phyloP scores from a whole-genome alignment of 2,329 filamentous ascomycete species.

The Trichoderma polysporum region DNA sequence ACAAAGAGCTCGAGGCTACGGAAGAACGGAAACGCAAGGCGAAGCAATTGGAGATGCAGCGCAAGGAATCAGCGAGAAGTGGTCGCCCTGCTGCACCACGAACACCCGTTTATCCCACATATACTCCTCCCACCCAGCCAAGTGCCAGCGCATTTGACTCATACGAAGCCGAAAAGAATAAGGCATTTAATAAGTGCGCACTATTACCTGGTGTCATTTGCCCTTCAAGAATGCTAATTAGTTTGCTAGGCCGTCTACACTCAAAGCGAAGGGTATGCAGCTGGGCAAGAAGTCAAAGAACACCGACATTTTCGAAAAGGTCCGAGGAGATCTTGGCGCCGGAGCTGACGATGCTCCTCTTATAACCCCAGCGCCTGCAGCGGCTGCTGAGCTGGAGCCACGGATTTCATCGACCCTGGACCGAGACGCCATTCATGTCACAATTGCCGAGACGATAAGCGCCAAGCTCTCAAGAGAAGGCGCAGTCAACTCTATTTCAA shows the following conservation, averaged over 20 bases:
- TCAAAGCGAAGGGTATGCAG: conserved; percentile 97
- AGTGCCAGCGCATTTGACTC: conserved; percentile 83
- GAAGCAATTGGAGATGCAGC: conserved; percentile 97
- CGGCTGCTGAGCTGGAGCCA: conserved; percentile 53
- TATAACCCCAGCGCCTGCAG: conserved; percentile 55
- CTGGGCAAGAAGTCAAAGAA: conserved; percentile 98
- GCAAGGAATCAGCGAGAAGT: conserved; percentile 86
- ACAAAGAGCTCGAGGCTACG: conserved; percentile 97
- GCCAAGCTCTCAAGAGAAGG: conserved; percentile 89
- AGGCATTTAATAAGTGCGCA: conserved; percentile 67
- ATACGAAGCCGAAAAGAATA: conserved; percentile 98
- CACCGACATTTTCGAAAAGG: conserved; percentile 94
- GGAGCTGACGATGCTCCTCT: conserved; percentile 78
- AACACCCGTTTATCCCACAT: conserved; percentile 82
- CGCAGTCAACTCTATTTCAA: conserved; percentile 77
- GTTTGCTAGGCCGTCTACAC: conserved; percentile 54
- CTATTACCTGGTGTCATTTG: background rate
- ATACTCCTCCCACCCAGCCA: conserved; percentile 75
- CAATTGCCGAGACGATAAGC: conserved; percentile 84
- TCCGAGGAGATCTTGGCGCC: conserved; percentile 85
- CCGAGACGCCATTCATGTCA: conserved; percentile 83
- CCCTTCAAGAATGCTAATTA: conserved; percentile 10
- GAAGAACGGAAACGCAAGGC: conserved; percentile 98
- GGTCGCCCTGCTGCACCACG: conserved; percentile 67
- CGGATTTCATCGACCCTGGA: conserved; percentile 68